These are phyloP conservation scores for Colletotrichum costaricense DNA, from an alignment of 2,329 filamentous ascomycete species.

Conservation along the genomic window DNA sequence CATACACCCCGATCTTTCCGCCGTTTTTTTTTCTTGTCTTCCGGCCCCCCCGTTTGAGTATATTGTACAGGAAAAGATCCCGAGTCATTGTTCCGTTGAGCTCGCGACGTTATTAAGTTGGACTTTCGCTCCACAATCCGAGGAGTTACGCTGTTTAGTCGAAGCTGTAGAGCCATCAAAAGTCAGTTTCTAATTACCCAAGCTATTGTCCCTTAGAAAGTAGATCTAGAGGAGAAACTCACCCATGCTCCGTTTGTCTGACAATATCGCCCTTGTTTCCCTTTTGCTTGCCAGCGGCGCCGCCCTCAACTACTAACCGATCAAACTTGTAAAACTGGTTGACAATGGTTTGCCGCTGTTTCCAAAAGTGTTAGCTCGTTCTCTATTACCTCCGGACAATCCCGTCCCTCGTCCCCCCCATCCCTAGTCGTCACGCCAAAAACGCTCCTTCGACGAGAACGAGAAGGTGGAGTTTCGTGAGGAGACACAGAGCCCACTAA, in stretches of 20 bases:
- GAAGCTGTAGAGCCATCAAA: not conserved
- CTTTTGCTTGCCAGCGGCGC: conserved; percentile 80
- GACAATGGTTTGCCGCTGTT: conserved; percentile 91
- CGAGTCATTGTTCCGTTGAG: not conserved
- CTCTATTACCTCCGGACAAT: not conserved
- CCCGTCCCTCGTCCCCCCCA: not conserved
- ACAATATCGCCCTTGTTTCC: conserved; percentile 74
- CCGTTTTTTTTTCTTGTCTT: not conserved
- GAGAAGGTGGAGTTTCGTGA: too few species aligned
- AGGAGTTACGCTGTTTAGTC: not conserved
- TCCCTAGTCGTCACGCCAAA: too few species aligned
- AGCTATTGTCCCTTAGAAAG: not conserved
- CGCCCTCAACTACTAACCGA: conserved; percentile 89
- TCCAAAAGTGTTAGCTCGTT: not conserved
- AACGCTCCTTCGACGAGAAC: too few species aligned
- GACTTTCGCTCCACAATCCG: not conserved
- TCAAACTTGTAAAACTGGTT: conserved; percentile 96
- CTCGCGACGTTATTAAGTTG: not conserved
- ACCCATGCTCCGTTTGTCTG: conserved; percentile 85
- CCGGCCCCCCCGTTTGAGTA: not conserved
- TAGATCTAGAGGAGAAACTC: conserved; percentile 44
- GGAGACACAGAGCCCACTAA: conserved; percentile 49
- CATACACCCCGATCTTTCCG: not conserved
- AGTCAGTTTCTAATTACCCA: not conserved
- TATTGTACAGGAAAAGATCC: not conserved